These are phyloP conservation scores for Auxenochlorella pyrenoidosa DNA, from an alignment of 139 green algal genomes.

Conservation along the genomic window DNA sequence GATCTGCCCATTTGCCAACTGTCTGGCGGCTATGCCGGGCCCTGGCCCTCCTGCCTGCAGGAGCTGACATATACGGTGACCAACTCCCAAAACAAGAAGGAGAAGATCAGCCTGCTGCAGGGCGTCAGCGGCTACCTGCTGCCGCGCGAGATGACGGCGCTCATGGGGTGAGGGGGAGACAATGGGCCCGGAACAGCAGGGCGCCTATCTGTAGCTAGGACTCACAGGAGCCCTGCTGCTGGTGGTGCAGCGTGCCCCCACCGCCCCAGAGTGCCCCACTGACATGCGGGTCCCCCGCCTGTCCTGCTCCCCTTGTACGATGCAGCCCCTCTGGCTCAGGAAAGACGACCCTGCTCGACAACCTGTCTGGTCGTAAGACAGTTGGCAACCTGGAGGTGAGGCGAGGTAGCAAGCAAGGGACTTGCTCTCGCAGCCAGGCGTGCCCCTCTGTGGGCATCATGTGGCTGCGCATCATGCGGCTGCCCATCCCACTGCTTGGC, in stretches of 20 bases:
- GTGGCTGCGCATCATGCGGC: too few species aligned
- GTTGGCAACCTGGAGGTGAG: slow-evolving; percentile 43
- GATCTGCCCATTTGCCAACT: too few species aligned
- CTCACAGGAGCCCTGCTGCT: too few species aligned
- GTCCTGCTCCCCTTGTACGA: neutral
- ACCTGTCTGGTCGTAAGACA: slow-evolving; percentile 68
- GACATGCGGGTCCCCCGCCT: too few species aligned
- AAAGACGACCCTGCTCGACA: slow-evolving; percentile 61
- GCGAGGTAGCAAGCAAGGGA: too few species aligned
- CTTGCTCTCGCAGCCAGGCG: too few species aligned
- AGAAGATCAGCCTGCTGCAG: slow-evolving; percentile 63
- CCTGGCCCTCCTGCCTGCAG: slow-evolving; percentile 15
- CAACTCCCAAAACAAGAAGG: slow-evolving; percentile 58
- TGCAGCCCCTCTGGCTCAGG: slow-evolving; percentile 33
- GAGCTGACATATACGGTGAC: slow-evolving; percentile 65
- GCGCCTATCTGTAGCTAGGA: too few species aligned
- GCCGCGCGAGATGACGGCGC: slow-evolving; percentile 71
- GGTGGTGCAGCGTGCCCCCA: neutral
- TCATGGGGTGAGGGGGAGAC: slow-evolving; percentile 49
- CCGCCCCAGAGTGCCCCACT: neutral
- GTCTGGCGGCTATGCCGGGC: neutral
- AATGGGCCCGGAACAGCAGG: too few species aligned
- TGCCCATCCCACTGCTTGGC: too few species aligned
- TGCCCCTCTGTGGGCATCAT: too few species aligned
- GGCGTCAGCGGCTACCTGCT: slow-evolving; percentile 68